A percentile compares a stretch with the other conserved stretches of the same genome.
phyloP scores from a whole-genome alignment of 1,139 yeast species.

The Blastobotrys illinoisensis region DNA sequence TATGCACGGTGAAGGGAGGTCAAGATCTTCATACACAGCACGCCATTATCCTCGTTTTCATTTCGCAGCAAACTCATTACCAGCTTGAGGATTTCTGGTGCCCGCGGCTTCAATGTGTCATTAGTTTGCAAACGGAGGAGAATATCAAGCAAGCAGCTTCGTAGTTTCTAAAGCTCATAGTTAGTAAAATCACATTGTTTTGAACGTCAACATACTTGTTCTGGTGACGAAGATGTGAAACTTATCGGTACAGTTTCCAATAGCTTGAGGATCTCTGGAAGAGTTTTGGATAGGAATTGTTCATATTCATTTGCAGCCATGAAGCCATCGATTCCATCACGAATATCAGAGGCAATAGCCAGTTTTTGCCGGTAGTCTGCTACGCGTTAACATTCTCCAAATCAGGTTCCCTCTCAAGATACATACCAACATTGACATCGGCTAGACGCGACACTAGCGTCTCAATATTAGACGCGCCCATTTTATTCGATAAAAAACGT shows the following conservation, averaged over 20 bases:
- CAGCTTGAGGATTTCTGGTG: slow-evolving; percentile 54
- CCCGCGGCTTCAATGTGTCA: slow-evolving; percentile 72
- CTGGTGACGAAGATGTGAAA: slow-evolving; percentile 35
- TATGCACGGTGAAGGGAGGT: slow-evolving; percentile 87
- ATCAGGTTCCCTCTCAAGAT: neutral
- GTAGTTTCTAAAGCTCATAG: slow-evolving; percentile 41
- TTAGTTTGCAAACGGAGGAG: slow-evolving; percentile 78
- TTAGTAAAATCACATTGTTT: neutral
- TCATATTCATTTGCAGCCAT: slow-evolving; percentile 78
- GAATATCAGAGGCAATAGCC: slow-evolving; percentile 67
- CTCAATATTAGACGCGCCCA: slow-evolving; percentile 36
- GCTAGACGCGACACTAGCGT: slow-evolving; percentile 55
- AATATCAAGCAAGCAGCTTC: slow-evolving; percentile 73
- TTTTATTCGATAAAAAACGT: neutral
- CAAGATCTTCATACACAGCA: slow-evolving; percentile 80
- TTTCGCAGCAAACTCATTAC: slow-evolving; percentile 55
- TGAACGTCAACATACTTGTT: slow-evolving; percentile 25
- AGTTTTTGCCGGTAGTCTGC: slow-evolving; percentile 55
- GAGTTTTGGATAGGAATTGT: slow-evolving; percentile 27
- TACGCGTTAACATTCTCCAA: neutral
- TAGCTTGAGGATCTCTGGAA: slow-evolving; percentile 35
- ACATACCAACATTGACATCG: slow-evolving; percentile 37
- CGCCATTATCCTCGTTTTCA: slow-evolving; percentile 96
- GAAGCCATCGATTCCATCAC: slow-evolving; percentile 80
- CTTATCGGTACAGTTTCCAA: slow-evolving; percentile 70